Evolutionary conservation across 805 yeast genomes (phyloP).

Genomic region (Schwanniomyces yamadae): DNA sequence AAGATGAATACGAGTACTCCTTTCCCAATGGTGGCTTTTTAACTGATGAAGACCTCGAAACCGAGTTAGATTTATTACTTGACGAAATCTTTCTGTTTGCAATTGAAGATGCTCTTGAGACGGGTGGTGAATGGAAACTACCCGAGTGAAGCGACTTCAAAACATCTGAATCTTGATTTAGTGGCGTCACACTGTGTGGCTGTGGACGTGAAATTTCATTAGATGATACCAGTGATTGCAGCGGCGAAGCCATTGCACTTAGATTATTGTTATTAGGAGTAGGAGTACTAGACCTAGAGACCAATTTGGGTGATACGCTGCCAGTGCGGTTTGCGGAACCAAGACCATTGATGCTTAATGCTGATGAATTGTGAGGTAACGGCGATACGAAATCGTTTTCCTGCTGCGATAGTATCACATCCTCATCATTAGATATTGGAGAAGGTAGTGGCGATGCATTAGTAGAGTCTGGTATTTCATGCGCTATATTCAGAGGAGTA

Average conservation of each 20-base stretch:
- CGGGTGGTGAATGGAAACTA: slow-evolving; percentile 7
- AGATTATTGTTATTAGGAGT: slow-evolving; percentile 3
- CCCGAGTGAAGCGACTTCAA: neutral
- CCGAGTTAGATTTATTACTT: slow-evolving; percentile 7
- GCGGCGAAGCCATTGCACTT: slow-evolving; percentile 6
- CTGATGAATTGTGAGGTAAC: slow-evolving; percentile 8
- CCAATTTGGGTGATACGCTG: slow-evolving; percentile 5
- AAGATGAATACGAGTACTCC: neutral
- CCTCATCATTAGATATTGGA: slow-evolving; percentile 5
- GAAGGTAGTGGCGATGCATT: neutral
- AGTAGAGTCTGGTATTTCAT: neutral
- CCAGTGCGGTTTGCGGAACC: slow-evolving; percentile 1
- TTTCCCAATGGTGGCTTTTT: slow-evolving; percentile 5
- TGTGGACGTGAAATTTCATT: slow-evolving; percentile 9
- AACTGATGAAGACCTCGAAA: slow-evolving; percentile 11
- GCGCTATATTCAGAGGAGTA: neutral
- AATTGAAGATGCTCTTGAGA: slow-evolving; percentile 19
- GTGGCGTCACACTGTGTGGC: too few relatives aligned
- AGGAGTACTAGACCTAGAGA: slow-evolving; percentile 3
- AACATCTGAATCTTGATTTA: neutral
- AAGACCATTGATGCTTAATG: neutral
- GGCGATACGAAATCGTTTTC: slow-evolving; percentile 12
- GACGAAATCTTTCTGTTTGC: slow-evolving; percentile 3
- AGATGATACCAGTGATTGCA: slow-evolving; percentile 6
- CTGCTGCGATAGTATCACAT: slow-evolving; percentile 6